These are phyloP conservation scores for Backusella parvicylindrica DNA, from an alignment of 192 early-diverging fungal genomes.

Conservation along the genomic window DNA sequence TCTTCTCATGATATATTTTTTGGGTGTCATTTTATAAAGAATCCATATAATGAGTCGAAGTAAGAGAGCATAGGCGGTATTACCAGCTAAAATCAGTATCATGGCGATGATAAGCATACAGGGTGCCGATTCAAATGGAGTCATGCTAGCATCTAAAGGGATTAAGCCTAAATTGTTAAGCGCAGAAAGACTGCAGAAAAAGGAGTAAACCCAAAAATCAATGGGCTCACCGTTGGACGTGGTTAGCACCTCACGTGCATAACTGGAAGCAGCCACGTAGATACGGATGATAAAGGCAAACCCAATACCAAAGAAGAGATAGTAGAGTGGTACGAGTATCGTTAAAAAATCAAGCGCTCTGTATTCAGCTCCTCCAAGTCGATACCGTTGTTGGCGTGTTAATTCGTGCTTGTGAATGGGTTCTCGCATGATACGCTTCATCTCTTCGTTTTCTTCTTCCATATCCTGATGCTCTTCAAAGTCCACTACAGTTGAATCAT, in stretches of 20 bases:
- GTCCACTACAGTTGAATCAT: not conserved
- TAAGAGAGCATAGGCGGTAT: constrained; percentile 31
- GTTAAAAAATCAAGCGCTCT: constrained; percentile 24
- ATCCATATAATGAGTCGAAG: constrained; percentile 29
- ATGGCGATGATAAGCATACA: constrained; percentile 13
- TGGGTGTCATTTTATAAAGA: constrained; percentile 20
- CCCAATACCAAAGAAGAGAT: constrained; percentile 10
- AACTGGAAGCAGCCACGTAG: constrained; percentile 22
- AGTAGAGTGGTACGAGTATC: constrained; percentile 23
- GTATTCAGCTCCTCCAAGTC: constrained; percentile 33
- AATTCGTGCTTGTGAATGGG: constrained; percentile 30
- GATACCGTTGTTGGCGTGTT: constrained; percentile 25
- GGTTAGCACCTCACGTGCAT: constrained; percentile 18
- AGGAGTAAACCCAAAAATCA: constrained; percentile 28
- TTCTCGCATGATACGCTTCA: constrained; percentile 24
- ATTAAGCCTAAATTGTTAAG: constrained; percentile 30
- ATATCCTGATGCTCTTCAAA: not conserved
- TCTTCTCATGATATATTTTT: constrained; percentile 9
- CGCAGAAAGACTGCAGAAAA: constrained; percentile 19
- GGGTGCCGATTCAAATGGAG: constrained; percentile 27
- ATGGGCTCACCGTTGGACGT: constrained; percentile 16
- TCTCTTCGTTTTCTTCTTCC: constrained; percentile 1
- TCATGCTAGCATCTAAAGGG: constrained; percentile 20
- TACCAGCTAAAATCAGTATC: constrained; percentile 28
- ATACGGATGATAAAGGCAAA: constrained; percentile 19